phyloP scores from a whole-genome alignment of 108 stramenopile species.

The Nitzschia palea region DNA sequence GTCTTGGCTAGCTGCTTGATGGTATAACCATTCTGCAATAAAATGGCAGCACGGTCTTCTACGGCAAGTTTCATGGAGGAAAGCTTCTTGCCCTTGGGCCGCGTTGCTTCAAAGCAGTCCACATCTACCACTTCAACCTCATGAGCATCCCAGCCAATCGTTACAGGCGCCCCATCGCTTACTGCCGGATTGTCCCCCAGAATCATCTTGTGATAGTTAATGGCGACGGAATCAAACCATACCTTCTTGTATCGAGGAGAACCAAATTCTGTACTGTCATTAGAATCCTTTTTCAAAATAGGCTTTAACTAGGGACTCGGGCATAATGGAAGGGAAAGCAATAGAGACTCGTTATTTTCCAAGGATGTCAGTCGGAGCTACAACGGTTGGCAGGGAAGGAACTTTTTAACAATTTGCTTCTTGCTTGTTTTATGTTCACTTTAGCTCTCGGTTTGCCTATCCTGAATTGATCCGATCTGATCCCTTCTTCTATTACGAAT shows the following conservation, averaged over 20 bases:
- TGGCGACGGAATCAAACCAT: conserved; percentile 14
- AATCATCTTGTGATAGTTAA: conserved; percentile 23
- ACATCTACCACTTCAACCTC: conserved; percentile 13
- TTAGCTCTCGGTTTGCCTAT: too few species aligned
- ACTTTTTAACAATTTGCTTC: too few species aligned
- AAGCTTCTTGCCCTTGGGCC: not conserved
- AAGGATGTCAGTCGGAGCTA: too few species aligned
- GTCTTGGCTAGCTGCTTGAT: conserved; percentile 9
- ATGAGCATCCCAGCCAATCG: conserved; percentile 21
- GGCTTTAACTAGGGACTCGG: too few species aligned
- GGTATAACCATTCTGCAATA: conserved; percentile 16
- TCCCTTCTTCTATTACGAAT: too few species aligned
- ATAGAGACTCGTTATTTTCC: too few species aligned
- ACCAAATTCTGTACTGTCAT: too few species aligned
- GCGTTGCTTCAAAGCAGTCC: conserved; percentile 12
- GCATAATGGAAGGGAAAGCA: too few species aligned
- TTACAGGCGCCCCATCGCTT: conserved; percentile 15
- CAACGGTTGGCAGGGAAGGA: too few species aligned
- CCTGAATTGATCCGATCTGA: too few species aligned
- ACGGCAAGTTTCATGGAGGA: conserved; percentile 8
- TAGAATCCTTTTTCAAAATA: too few species aligned
- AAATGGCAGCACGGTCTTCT: conserved; percentile 16
- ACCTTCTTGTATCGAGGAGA: conserved; percentile 5
- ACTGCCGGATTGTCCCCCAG: conserved; percentile 25
- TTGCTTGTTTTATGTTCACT: too few species aligned